A percentile compares a stretch with the other conserved stretches of the same genome.
phyloP scores from a whole-genome alignment of 768 basidiomycete species.

The Pleurotus tuoliensis region DNA sequence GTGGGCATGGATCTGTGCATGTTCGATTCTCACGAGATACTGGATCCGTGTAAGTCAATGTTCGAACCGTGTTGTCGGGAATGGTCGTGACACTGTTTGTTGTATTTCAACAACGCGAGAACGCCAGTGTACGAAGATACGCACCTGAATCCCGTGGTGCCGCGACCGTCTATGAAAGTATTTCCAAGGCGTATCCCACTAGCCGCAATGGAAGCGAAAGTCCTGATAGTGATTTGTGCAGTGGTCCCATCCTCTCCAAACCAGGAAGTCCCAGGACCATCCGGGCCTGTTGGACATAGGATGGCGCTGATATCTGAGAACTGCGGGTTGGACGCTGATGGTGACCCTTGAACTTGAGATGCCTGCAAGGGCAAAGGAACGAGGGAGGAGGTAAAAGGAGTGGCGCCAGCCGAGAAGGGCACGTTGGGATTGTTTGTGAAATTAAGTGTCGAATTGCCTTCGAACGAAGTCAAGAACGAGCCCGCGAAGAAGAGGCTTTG shows the following conservation, averaged over 20 bases:
- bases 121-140: constrained; percentile 16
- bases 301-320: constrained; percentile 66
- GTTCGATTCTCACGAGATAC: constrained; percentile 68
- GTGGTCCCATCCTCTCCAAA: constrained; percentile 67
- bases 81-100: constrained; percentile 71
- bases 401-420: constrained; percentile 76
- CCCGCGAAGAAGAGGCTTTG: constrained; percentile 84
- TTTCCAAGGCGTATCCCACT: constrained; percentile 89
- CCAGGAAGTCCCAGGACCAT: constrained; percentile 83
- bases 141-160: constrained; percentile 88
- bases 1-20: constrained; percentile 76
- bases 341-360: constrained; percentile 53
- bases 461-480: constrained; percentile 76
- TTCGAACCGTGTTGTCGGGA: constrained; percentile 82
- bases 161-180: constrained; percentile 75
- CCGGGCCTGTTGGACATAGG: constrained; percentile 83
- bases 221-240: constrained; percentile 73
- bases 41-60: constrained; percentile 76
- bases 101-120: constrained; percentile 1
- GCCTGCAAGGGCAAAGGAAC: constrained; percentile 71
- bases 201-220: constrained; percentile 70
- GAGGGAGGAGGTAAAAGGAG: constrained; percentile 85
- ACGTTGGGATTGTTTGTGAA: constrained; percentile 82
- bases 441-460: constrained; percentile 46
- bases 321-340: constrained; percentile 55